phyloP scores from a whole-genome alignment of 2,329 filamentous ascomycete genomes.

The Ophiostoma piceae region DNA sequence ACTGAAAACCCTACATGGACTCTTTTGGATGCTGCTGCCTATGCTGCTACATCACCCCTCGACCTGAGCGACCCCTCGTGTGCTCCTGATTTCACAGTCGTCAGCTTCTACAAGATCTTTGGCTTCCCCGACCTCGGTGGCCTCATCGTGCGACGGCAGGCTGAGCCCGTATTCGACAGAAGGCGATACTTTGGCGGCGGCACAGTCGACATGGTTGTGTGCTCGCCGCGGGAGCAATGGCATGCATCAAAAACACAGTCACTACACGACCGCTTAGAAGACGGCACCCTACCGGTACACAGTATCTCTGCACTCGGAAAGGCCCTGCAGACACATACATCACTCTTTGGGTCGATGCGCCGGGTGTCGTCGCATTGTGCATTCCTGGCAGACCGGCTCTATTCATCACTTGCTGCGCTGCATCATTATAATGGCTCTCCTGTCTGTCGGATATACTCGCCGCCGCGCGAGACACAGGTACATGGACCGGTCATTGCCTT shows the following conservation, averaged over 20 bases:
- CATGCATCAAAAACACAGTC: conserved; percentile 65
- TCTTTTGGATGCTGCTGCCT: conserved; percentile 76
- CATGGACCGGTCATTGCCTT: conserved; percentile 74
- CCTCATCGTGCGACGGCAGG: conserved; percentile 70
- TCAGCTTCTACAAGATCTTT: conserved; percentile 98
- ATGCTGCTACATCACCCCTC: conserved; percentile 70
- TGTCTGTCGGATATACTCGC: conserved; percentile 63
- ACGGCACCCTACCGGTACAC: conserved; percentile 87
- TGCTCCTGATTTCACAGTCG: conserved; percentile 76
- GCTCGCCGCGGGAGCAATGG: conserved; percentile 69
- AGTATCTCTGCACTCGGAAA: conserved; percentile 76
- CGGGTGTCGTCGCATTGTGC: conserved; percentile 65
- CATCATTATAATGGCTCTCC: conserved; percentile 62
- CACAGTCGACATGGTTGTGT: conserved; percentile 84
- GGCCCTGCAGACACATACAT: conserved; percentile 64
- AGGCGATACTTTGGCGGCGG: conserved; percentile 89
- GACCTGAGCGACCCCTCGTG: conserved; percentile 57
- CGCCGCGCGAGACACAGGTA: conserved; percentile 19
- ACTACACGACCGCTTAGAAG: conserved; percentile 78
- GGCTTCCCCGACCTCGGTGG: conserved; percentile 89
- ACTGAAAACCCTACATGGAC: conserved; percentile 48
- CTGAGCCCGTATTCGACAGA: conserved; percentile 56
- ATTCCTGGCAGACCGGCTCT: conserved; percentile 56
- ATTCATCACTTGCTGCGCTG: conserved; percentile 53
- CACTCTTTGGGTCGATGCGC: conserved; percentile 66